Conservation (phyloP, 2,329 filamentous ascomycete genomes). For the Fusarium albosuccineum region DNA sequence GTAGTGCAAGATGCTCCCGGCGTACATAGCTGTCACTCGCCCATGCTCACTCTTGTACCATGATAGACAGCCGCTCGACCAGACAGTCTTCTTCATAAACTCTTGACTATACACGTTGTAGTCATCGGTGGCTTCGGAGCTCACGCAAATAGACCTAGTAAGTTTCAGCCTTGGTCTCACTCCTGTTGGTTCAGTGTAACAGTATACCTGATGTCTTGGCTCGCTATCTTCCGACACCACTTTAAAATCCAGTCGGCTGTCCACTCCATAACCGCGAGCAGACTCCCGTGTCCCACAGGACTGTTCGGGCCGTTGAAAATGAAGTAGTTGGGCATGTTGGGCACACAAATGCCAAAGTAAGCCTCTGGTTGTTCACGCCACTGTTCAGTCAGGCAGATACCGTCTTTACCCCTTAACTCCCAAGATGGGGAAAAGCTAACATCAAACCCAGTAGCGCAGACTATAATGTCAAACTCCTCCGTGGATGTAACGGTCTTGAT, state of each 20-base stretch:
- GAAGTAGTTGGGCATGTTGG: too few species aligned
- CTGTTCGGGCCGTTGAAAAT: too few species aligned
- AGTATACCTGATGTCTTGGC: too few species aligned
- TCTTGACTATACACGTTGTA: conserved; percentile 19
- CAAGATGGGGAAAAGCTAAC: conserved; percentile 22
- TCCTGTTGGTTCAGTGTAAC: too few species aligned
- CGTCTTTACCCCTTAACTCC: conserved; percentile 3
- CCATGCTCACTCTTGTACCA: conserved; percentile 15
- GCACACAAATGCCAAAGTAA: conserved; percentile 17
- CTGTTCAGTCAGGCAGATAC: neutral
- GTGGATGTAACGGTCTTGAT: conserved; percentile 1
- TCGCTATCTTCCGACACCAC: too few species aligned
- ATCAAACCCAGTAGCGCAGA: conserved; percentile 28
- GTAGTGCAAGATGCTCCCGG: neutral
- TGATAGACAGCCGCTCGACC: conserved; percentile 10
- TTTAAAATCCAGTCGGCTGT: too few species aligned
- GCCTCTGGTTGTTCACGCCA: conserved; percentile 13
- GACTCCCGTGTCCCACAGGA: too few species aligned
- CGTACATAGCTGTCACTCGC: neutral
- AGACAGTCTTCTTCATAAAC: conserved; percentile 19
- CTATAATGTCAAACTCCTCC: conserved; percentile 26
- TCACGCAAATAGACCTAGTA: neutral
- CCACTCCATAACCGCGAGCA: too few species aligned
- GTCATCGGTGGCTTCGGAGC: conserved; percentile 6
- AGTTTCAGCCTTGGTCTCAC: too few species aligned